Conservation (phyloP, 495 filamentous ascomycete genomes). For the Geoglossum glabrum region DNA sequence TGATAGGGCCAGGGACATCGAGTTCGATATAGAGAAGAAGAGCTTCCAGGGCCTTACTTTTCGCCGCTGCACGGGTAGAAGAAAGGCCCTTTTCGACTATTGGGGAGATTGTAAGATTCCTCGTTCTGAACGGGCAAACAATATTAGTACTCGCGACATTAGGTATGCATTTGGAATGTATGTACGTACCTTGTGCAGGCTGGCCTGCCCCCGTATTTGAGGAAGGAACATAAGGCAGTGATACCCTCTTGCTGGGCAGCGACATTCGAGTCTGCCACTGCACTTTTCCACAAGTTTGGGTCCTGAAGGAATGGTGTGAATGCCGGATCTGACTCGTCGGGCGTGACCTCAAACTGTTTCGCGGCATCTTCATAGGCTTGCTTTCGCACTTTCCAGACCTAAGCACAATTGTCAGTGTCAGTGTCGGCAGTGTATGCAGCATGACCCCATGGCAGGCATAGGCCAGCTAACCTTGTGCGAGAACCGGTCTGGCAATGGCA, state of each 20-base stretch:
- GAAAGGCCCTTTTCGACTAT: constrained; percentile 86
- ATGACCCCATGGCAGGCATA: background rate
- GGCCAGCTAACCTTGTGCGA: constrained; percentile 57
- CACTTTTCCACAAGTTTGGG: constrained; percentile 71
- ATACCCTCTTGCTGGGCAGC: constrained; percentile 91
- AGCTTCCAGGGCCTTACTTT: constrained; percentile 69
- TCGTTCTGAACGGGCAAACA: constrained; percentile 32
- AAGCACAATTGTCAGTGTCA: background rate
- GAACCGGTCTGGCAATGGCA: constrained; percentile 68
- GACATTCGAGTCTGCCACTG: constrained; percentile 88
- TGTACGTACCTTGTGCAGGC: constrained; percentile 45
- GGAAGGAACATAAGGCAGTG: constrained; percentile 64
- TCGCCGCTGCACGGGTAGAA: constrained; percentile 69
- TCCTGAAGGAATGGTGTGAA: constrained; percentile 79
- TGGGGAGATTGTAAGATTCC: constrained; percentile 47
- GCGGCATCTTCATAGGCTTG: constrained; percentile 84
- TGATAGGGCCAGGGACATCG: constrained; percentile 64
- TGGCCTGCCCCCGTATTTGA: constrained; percentile 68
- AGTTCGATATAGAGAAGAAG: constrained; percentile 77
- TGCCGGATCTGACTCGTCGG: constrained; percentile 69
- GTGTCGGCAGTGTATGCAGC: background rate
- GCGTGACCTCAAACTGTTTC: constrained; percentile 64
- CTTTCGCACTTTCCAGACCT: constrained; percentile 97
- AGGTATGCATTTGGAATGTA: background rate
- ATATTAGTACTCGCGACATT: constrained; percentile 5